Conservation (phyloP, 1,139 yeast species). For the Pichiaceae sp. region DNA sequence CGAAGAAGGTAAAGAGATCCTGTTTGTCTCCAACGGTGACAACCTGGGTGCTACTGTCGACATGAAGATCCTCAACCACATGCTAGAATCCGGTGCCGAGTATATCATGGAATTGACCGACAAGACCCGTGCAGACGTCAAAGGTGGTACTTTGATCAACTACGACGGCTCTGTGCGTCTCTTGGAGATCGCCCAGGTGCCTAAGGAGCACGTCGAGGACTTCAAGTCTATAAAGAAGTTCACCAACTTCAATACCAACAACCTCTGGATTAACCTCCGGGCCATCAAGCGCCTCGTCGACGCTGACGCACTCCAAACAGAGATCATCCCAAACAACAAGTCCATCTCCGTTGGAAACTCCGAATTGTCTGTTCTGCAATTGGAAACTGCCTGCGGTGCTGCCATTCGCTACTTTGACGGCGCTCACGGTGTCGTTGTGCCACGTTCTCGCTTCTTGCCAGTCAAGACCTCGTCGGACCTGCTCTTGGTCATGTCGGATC, state of each 20-base stretch:
- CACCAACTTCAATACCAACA: slow-evolving; percentile 96
- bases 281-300: slow-evolving; percentile 92
- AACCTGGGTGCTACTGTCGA: slow-evolving; percentile 98
- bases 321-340: slow-evolving; percentile 92
- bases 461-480: slow-evolving; percentile 96
- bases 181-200: slow-evolving; percentile 97
- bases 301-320: slow-evolving; percentile 74
- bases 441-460: slow-evolving; percentile 95
- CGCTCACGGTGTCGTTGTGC: slow-evolving; percentile 97
- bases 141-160: slow-evolving; percentile 97
- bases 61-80: slow-evolving; percentile 81
- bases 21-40: slow-evolving; percentile 96
- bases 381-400: slow-evolving; percentile 99
- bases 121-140: slow-evolving; percentile 98
- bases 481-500: slow-evolving; percentile 91
- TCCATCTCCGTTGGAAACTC: slow-evolving; percentile 67
- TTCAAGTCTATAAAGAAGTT: slow-evolving; percentile 96
- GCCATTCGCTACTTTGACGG: slow-evolving; percentile 93
- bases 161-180: slow-evolving; percentile 93
- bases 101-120: slow-evolving; percentile 98
- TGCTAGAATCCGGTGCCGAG: slow-evolving; percentile 87
- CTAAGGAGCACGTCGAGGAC: slow-evolving; percentile 97
- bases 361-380: slow-evolving; percentile 82
- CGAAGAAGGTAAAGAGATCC: slow-evolving; percentile 88
- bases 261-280: slow-evolving; percentile 92